Base-by-base conservation (phyloP, 495 filamentous ascomycete species). In the Lasiosphaeriaceae sp. region DNA sequence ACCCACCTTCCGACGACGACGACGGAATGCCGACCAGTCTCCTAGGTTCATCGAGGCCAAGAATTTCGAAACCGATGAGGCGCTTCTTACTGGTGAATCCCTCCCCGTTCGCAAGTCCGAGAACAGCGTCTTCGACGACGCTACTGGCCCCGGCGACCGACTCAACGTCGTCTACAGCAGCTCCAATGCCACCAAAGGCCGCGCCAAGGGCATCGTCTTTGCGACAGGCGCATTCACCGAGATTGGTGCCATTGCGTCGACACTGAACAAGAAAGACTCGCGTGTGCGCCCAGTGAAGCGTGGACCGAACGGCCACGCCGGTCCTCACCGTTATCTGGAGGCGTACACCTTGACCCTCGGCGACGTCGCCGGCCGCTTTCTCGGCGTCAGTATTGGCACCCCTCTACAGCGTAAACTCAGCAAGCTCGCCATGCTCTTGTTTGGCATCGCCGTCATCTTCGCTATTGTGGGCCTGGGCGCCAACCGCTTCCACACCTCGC, bases 381-480 rank as follows among this genome's bases (percentile, higher is more conserved):
- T 93, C 17, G 89, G 89, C 8, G 74, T 93, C 41, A 81, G 78
- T 54, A 89, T 90, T 61, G 77, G 90, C 45, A 93, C 90, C 3
- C 90, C 90, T 0, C 73, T 94, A 51, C 90, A 93, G 65, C 79
- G 83, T 2, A 92, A 92, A 71, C 71, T 93, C 26, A 85, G 86
- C 58, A 87, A 87, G 61, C 75, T 95, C 23, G 90, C 90, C 17
- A 85, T 90, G 50, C 61, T 86, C 16, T 80, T 95, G 2, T 90
- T 93, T 58, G 84, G 79, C 2, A 83, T 86, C 61, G 90, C 90
- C 3, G 76, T 92, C 29, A 47, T 91, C 5, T 77, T 90, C 20
- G 89, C 89, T 3, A 84, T 93, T 56, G 86, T 95, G 57, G 90
- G 93, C 2, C 88, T 92, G 61, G 87, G 79, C 8, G 89, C 86